Percentiles rank a stretch among this genome's conserved stretches.
Conservation (phyloP, 2,329 filamentous ascomycete genomes). For the Fusarium sacchari region DNA sequence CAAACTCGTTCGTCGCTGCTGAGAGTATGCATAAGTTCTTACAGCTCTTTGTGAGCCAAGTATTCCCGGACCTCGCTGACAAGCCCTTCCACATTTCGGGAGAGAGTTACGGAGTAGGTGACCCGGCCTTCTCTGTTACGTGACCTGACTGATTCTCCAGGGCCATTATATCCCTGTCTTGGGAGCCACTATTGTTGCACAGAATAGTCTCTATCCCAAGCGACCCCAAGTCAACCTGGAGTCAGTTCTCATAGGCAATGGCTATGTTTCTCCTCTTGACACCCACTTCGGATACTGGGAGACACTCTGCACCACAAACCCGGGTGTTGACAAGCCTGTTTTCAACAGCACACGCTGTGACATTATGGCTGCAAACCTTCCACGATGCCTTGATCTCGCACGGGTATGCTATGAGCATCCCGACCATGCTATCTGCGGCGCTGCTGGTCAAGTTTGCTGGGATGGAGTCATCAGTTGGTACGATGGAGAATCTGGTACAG, state of each 20-base stretch:
- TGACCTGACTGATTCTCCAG: not conserved
- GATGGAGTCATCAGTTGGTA: constrained; percentile 10
- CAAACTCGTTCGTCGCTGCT: constrained; percentile 31
- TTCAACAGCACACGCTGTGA: constrained; percentile 34
- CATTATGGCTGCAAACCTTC: constrained; percentile 27
- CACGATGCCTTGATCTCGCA: constrained; percentile 27
- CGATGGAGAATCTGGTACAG: not conserved
- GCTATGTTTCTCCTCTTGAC: constrained; percentile 32
- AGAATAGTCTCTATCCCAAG: constrained; percentile 27
- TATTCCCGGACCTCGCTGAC: constrained; percentile 5
- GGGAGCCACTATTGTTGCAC: constrained; percentile 34
- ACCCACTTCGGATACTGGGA: constrained; percentile 36
- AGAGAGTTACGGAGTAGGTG: constrained; percentile 32
- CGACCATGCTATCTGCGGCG: constrained; percentile 25
- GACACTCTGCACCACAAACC: constrained; percentile 34
- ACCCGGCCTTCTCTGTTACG: accelerated
- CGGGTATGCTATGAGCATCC: constrained; percentile 33
- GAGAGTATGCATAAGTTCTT: constrained; percentile 33
- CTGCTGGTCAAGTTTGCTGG: constrained; percentile 25
- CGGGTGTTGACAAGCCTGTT: constrained; percentile 12
- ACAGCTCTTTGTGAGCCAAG: constrained; percentile 25
- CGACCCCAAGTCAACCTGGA: constrained; percentile 20
- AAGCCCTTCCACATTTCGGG: constrained; percentile 33
- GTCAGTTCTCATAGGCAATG: constrained; percentile 33
- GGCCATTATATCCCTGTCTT: constrained; percentile 35